Conservation (phyloP, 495 filamentous ascomycete species). For the Talaromyces trachyspermus region DNA sequence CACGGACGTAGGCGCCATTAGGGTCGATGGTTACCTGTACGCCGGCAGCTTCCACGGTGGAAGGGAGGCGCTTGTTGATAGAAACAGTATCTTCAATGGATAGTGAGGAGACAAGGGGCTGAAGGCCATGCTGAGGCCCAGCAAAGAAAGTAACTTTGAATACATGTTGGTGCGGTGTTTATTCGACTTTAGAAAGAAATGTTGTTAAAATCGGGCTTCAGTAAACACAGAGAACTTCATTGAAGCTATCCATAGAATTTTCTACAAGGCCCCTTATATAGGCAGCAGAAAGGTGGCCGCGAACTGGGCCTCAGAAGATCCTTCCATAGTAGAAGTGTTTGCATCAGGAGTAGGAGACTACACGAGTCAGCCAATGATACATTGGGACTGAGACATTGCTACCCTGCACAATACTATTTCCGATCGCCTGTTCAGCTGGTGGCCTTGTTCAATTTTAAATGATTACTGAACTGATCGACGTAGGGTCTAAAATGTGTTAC, state of each 20-base stretch:
- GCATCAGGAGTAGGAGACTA: neutral
- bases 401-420: no score
- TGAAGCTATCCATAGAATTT: neutral
- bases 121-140: neutral
- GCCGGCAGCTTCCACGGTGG: neutral
- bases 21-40: constrained; percentile 2
- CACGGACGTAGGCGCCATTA: neutral
- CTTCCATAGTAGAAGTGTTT: neutral
- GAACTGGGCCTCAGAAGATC: neutral
- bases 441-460: constrained; percentile 8
- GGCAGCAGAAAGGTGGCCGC: neutral
- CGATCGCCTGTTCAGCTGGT: constrained; percentile 10
- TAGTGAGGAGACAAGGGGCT: neutral
- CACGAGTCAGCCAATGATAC: no score
- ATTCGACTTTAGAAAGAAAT: neutral
- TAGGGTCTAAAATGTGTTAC: no score
- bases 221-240: neutral
- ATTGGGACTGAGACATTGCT: no score
- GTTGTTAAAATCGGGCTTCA: neutral
- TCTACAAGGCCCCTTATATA: neutral
- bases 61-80: constrained; percentile 2
- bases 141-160: neutral
- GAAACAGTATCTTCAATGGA: neutral
- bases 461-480: no score
- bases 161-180: neutral